Evolutionary conservation across 306 rosid genomes (phyloP).

Genomic region (Pterocarpus macrocarpus): DNA sequence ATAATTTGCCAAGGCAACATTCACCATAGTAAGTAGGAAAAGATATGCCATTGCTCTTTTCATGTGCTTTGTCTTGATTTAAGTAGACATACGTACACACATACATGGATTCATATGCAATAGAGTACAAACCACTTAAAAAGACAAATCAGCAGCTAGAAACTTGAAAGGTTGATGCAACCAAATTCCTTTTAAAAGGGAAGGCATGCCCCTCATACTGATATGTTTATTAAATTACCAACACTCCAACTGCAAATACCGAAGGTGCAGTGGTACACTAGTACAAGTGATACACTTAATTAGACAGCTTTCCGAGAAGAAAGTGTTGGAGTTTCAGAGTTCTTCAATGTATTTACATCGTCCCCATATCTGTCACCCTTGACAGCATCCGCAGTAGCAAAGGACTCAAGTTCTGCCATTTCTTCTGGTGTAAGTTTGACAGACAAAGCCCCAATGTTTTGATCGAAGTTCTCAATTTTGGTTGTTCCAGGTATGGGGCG

Average conservation of each 20-base stretch:
- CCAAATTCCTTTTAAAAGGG: neutral
- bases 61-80: neutral
- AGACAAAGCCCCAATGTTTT: conserved; percentile 69
- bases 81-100: neutral
- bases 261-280: neutral
- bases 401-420: conserved; percentile 67
- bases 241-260: neutral
- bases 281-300: neutral
- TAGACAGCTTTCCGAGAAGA: neutral
- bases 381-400: conserved; percentile 52
- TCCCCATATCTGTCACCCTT: conserved; percentile 55
- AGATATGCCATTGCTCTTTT: neutral
- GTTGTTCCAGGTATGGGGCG: conserved; percentile 89
- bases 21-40: neutral
- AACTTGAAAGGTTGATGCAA: conserved; percentile 2
- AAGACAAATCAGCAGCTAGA: neutral
- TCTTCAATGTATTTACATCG: conserved; percentile 44
- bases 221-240: conserved; percentile 14
- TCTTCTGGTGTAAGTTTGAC: conserved; percentile 72
- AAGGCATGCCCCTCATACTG: neutral
- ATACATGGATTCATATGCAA: neutral
- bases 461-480: conserved; percentile 63
- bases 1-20: neutral
- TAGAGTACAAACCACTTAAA: neutral
- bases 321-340: too few species aligned